Conservation (phyloP, 202 grass and related monocot species). For the Hordeum pubiflorum region DNA sequence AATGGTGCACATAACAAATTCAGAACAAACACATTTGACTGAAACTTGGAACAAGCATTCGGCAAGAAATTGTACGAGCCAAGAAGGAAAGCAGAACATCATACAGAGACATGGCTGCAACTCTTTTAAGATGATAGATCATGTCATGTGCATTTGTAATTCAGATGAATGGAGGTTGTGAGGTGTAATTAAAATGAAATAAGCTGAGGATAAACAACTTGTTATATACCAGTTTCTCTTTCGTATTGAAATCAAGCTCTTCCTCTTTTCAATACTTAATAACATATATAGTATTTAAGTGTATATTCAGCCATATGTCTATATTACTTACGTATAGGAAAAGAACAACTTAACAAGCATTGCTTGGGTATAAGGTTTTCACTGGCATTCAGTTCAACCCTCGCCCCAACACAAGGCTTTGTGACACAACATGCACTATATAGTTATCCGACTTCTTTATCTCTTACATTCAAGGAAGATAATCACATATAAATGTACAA, state of each 20-base stretch:
- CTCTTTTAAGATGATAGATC: not conserved
- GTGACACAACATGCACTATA: not conserved
- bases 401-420: not conserved
- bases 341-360: not conserved
- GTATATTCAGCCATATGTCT: not conserved
- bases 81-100: not conserved
- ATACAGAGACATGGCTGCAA: not conserved
- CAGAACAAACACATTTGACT: not conserved
- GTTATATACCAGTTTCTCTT: not conserved
- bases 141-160: not conserved
- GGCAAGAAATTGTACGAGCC: not conserved
- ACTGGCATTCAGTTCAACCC: not conserved
- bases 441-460: not conserved
- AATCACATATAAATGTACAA: not conserved
- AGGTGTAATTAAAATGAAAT: not conserved
- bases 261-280: not conserved
- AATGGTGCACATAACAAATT: not conserved
- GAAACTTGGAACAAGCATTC: constrained; percentile 1
- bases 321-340: not conserved
- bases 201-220: not conserved
- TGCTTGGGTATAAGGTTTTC: not conserved
- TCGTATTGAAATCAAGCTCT: not conserved
- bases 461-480: not conserved
- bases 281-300: not conserved
- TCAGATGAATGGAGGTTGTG: not conserved